These are phyloP conservation scores for Apiospora kogelbergensis DNA, from an alignment of 2,329 filamentous ascomycete genomes.

Conservation along the genomic window DNA sequence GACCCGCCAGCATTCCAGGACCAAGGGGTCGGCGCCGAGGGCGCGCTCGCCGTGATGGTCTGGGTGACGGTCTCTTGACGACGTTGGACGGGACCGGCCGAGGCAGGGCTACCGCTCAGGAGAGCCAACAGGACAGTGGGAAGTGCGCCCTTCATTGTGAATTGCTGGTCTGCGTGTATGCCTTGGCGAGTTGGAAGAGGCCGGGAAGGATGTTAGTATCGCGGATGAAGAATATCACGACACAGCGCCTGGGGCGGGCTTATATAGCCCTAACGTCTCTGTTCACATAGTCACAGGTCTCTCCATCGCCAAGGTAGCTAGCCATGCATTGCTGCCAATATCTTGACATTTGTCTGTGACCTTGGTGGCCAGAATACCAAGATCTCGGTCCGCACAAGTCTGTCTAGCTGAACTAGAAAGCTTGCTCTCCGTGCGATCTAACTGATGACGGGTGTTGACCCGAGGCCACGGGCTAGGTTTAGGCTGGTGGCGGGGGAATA, in stretches of 20 bases:
- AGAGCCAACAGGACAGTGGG: constrained; percentile 7
- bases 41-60: constrained; percentile 14
- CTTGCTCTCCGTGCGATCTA: not conserved
- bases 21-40: constrained; percentile 11
- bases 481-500: not conserved
- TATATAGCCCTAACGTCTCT: not conserved
- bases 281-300: not conserved
- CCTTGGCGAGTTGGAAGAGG: not conserved
- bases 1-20: constrained; percentile 22
- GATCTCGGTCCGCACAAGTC: not conserved
- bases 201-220: not conserved
- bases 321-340: not conserved
- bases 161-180: not conserved
- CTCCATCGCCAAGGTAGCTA: not conserved
- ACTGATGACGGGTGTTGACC: not conserved
- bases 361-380: not conserved
- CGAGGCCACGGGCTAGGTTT: not conserved
- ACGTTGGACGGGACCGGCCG: constrained; percentile 10
- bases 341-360: not conserved
- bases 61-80: constrained; percentile 16
- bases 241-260: not conserved
- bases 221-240: not conserved
- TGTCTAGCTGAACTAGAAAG: not conserved
- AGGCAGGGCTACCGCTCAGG: constrained; percentile 11
- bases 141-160: not conserved